These are phyloP conservation scores for Heteromeles arbutifolia DNA, from an alignment of 306 rosid species.

Conservation along the genomic window DNA sequence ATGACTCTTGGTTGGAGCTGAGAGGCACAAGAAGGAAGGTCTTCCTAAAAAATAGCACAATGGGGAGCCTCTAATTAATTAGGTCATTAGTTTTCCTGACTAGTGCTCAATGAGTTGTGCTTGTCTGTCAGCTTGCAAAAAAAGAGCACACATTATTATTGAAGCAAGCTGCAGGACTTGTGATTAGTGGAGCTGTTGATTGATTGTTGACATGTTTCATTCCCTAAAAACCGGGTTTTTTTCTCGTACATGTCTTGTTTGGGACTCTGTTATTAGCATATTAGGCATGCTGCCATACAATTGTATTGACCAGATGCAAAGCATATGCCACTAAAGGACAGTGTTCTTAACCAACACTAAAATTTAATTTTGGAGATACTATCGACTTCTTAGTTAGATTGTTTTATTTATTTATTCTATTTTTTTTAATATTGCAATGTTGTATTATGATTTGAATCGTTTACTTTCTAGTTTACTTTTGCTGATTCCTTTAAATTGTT, in stretches of 20 bases:
- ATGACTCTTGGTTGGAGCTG: slow-evolving; percentile 48
- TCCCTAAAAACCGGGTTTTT: slow-evolving; percentile 73
- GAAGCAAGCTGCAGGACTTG: slow-evolving; percentile 14
- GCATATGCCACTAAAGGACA: slow-evolving; percentile 25
- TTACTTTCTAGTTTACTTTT: no score
- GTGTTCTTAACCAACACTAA: background rate
- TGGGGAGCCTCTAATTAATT: slow-evolving; percentile 29
- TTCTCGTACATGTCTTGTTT: slow-evolving; percentile 50
- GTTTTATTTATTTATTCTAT: no score
- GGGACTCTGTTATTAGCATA: slow-evolving; percentile 19
- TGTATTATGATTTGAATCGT: background rate
- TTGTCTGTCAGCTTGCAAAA: slow-evolving; percentile 59
- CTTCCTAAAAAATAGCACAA: slow-evolving; percentile 68
- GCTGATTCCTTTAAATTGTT: no score
- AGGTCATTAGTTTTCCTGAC: slow-evolving; percentile 28
- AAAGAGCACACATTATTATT: slow-evolving; percentile 29
- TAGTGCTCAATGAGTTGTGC: slow-evolving; percentile 82
- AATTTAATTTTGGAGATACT: background rate
- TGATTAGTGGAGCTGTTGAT: slow-evolving; percentile 79
- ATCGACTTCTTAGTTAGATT: no score
- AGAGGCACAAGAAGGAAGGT: slow-evolving; percentile 47
- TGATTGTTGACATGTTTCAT: slow-evolving; percentile 62
- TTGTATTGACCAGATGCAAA: slow-evolving; percentile 13
- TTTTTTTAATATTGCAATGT: no score
- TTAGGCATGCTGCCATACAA: slow-evolving; percentile 23